These are phyloP conservation scores for Zangia roseola DNA, from an alignment of 768 basidiomycete genomes.

Conservation along the genomic window DNA sequence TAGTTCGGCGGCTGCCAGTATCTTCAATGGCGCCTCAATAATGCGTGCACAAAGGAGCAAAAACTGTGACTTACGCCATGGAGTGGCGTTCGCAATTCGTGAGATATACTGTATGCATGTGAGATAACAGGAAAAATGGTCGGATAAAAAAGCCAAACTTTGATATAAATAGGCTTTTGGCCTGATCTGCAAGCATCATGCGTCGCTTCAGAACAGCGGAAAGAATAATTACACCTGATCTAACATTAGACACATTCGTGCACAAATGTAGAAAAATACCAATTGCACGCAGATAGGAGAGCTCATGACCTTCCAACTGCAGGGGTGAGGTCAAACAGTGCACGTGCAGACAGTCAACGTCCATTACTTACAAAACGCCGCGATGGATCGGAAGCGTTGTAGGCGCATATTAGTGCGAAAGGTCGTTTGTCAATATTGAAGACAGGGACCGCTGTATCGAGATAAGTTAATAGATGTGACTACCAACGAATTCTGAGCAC, in stretches of 20 bases:
- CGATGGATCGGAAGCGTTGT: slow-evolving; percentile 78
- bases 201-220: slow-evolving; percentile 89
- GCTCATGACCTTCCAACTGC: slow-evolving; percentile 83
- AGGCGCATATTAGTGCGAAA: slow-evolving; percentile 88
- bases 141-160: slow-evolving; percentile 50
- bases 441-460: slow-evolving; percentile 75
- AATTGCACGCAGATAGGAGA: slow-evolving; percentile 90
- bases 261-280: slow-evolving; percentile 38
- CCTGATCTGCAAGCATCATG: slow-evolving; percentile 94
- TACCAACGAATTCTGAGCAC: slow-evolving; percentile 25
- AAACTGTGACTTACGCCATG: slow-evolving; percentile 63
- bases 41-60: neutral
- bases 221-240: slow-evolving; percentile 80
- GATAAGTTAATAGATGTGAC: slow-evolving; percentile 6
- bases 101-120: slow-evolving; percentile 66
- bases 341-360: no score
- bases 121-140: slow-evolving; percentile 1
- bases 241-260: slow-evolving; percentile 1
- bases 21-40: slow-evolving; percentile 40
- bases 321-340: slow-evolving; percentile 2
- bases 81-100: slow-evolving; percentile 86
- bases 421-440: slow-evolving; percentile 92
- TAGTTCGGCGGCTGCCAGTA: slow-evolving; percentile 90
- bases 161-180: slow-evolving; percentile 89
- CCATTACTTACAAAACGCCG: slow-evolving; percentile 67